Percentiles rank a stretch among this genome's conserved stretches.
These are phyloP conservation scores for Arthrobotrys musiformis DNA, from an alignment of 2,329 filamentous ascomycete genomes.

Conservation along the genomic window DNA sequence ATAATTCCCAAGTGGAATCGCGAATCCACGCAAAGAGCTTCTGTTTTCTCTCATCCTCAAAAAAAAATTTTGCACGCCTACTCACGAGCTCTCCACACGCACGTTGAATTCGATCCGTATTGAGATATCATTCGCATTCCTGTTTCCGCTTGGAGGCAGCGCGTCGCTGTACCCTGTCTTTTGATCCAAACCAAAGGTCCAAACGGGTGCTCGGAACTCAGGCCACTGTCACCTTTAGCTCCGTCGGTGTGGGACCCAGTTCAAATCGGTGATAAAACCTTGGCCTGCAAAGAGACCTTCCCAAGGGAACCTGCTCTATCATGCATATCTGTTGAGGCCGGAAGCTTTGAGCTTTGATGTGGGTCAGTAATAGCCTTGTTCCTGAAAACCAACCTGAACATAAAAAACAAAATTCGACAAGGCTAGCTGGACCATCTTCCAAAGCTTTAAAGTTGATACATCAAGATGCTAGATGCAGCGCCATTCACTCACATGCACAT, in stretches of 20 bases:
- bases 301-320: background rate
- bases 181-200: conserved; percentile 5
- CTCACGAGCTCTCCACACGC: conserved; percentile 22
- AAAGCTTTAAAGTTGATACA: background rate
- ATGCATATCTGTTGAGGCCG: background rate
- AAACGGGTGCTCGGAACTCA: conserved; percentile 51
- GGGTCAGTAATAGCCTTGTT: background rate
- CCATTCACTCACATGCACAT: background rate
- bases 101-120: conserved; percentile 9
- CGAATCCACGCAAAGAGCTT: conserved; percentile 3
- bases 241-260: conserved; percentile 14
- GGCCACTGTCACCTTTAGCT: conserved; percentile 55
- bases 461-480: background rate
- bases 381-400: background rate
- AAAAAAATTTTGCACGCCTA: conserved; percentile 18
- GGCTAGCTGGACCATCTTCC: background rate
- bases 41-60: background rate
- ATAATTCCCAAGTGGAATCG: background rate
- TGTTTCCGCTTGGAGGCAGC: conserved; percentile 45
- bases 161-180: conserved; percentile 29
- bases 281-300: conserved; percentile 4
- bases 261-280: conserved; percentile 25
- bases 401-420: background rate
- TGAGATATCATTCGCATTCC: conserved; percentile 47
- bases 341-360: background rate